Conservation (phyloP, 805 yeast species). For the Nakazawaea wyomingensis region DNA sequence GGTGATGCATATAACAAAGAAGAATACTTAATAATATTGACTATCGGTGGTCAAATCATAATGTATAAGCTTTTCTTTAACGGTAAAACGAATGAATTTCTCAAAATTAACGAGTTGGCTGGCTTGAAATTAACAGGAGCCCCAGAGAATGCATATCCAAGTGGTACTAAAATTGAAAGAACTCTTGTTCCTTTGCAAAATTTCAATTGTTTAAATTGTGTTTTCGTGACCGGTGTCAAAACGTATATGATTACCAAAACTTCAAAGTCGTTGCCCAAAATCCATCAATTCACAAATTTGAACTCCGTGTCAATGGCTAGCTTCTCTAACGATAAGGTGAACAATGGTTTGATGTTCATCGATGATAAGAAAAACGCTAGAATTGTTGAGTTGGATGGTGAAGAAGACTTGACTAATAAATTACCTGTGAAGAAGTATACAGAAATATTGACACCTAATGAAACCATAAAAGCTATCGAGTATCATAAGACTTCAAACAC, state of each 20-base stretch:
- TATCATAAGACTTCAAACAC: constrained; percentile 66
- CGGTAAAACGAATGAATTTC: constrained; percentile 35
- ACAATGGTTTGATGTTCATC: constrained; percentile 60
- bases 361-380: constrained; percentile 69
- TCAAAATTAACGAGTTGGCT: constrained; percentile 38
- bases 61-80: constrained; percentile 56
- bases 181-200: constrained; percentile 54
- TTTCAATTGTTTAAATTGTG: constrained; percentile 51
- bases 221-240: constrained; percentile 69
- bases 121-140: constrained; percentile 62
- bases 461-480: constrained; percentile 58
- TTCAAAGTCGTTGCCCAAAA: constrained; percentile 55
- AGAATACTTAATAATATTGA: constrained; percentile 64
- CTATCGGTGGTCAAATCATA: constrained; percentile 76
- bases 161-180: constrained; percentile 67
- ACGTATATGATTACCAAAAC: constrained; percentile 68
- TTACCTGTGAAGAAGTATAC: constrained; percentile 50
- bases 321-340: constrained; percentile 31
- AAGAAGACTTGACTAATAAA: constrained; percentile 46
- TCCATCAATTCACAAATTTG: constrained; percentile 60
- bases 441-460: constrained; percentile 34
- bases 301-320: constrained; percentile 65
- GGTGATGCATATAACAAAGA: constrained; percentile 55
- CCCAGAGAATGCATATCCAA: constrained; percentile 69
- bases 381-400: constrained; percentile 40